Conservation (phyloP, 768 basidiomycete species). For the Phallus indusiatus region DNA sequence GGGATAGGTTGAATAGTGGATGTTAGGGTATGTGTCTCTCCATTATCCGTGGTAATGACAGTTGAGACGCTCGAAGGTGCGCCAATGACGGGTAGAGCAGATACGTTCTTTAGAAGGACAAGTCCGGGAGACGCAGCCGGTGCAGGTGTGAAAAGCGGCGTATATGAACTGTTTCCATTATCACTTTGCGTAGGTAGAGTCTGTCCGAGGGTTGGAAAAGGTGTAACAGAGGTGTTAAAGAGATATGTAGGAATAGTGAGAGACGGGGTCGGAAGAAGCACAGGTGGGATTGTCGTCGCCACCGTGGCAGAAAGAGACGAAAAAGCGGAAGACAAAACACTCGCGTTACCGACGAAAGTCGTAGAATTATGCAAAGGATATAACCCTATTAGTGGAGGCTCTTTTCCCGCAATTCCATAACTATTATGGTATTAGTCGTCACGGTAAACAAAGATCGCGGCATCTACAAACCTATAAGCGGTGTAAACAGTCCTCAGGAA, state of each 20-base stretch:
- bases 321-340: conserved; percentile 37
- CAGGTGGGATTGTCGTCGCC: conserved; percentile 64
- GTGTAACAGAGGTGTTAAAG: conserved; percentile 59
- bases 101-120: conserved; percentile 27
- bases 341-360: conserved; percentile 22
- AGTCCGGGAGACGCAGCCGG: conserved; percentile 23
- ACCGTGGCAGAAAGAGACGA: conserved; percentile 54
- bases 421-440: conserved; percentile 25
- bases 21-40: conserved; percentile 43
- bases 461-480: conserved; percentile 50
- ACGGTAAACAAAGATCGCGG: neutral
- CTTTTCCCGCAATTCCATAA: conserved; percentile 64
- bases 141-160: conserved; percentile 36
- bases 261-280: conserved; percentile 52
- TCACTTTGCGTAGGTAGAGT: conserved; percentile 39
- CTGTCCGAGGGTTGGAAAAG: conserved; percentile 23
- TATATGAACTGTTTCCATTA: conserved; percentile 66
- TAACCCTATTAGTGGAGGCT: conserved; percentile 71
- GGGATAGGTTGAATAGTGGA: conserved; percentile 34
- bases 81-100: conserved; percentile 49
- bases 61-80: conserved; percentile 45
- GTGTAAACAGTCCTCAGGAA: conserved; percentile 74
- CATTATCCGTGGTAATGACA: conserved; percentile 46
- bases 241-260: conserved; percentile 54
- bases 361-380: conserved; percentile 49